Evolutionary conservation across 2,329 filamentous ascomycete species (phyloP), one percentile per base, ranked within the genome.

Genomic region (Calonectria hongkongensis): DNA sequence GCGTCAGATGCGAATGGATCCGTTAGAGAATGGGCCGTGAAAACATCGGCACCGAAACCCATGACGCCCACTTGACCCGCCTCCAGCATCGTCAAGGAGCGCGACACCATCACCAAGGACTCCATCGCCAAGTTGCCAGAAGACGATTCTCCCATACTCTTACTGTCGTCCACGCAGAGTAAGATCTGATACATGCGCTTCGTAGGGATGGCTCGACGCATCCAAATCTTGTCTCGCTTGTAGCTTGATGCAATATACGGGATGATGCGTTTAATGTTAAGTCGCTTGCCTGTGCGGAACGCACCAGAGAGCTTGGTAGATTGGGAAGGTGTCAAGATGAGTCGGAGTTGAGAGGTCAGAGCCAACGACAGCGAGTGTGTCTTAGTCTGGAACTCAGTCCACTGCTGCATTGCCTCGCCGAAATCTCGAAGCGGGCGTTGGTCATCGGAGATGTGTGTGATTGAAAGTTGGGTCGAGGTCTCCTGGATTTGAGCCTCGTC

Each of bases 171-270:
- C 45, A 99, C 95, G 47, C 97, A 97, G 63, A 99, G 93, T 87
- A 99, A 92, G 84, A 99, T 97, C 85, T 99, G 97, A 85, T 99
- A 99, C 70, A 93, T 94, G 48, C 97, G 94, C 86, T 98, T 98
- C 45, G 93, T 96, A 1, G 97, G 97, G 63, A 98, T 92, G 41
- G 92, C 93, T 69, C 97, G 92, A 16, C 97, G 94, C 93, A 99
- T 98, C 97, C 97, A 99, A 85, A 99, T 99, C 89, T 99, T 99
- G 90, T 99, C 97, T 73, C 97, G 94, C 88, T 98, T 98, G 89
- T 98, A 99, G 82, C 94, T 93, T 0, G 96, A 98, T 1, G 97
- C 97, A 79, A 99, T 98, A 86, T 99, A 99, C 0, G 97, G 97
- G 80, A 99, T 99, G 85, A 99, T 99, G 78, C 96, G 95, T 86